Evolutionary conservation across 352 stramenopile genomes (phyloP).

Genomic region (Phytophthora pseudosyringae): DNA sequence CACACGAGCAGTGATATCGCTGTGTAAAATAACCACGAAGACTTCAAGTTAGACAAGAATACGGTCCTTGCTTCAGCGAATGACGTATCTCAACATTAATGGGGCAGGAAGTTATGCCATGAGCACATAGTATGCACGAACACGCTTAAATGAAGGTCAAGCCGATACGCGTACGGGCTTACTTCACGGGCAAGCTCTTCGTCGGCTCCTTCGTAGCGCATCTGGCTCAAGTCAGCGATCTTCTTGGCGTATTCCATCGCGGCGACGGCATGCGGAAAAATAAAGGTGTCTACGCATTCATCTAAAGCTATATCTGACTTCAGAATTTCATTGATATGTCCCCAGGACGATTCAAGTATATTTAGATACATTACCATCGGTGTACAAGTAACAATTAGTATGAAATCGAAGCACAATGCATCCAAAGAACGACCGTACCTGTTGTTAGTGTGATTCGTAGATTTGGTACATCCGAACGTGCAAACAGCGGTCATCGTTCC

Average conservation of each 20-base stretch:
- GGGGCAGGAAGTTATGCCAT: too few species aligned
- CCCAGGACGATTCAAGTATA: neutral
- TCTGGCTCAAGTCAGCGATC: neutral
- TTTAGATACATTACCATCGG: neutral
- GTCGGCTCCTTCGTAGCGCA: neutral
- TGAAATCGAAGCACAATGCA: too few species aligned
- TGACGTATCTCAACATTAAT: too few species aligned
- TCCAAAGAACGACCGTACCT: neutral
- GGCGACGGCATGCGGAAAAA: neutral
- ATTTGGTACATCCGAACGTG: neutral
- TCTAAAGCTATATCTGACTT: neutral
- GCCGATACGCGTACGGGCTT: constrained; percentile 3
- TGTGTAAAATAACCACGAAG: too few species aligned
- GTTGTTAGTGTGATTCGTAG: neutral
- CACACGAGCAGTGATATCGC: too few species aligned
- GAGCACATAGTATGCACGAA: too few species aligned
- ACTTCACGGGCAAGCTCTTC: neutral
- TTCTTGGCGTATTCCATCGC: neutral
- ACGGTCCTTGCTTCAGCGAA: too few species aligned
- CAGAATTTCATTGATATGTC: neutral
- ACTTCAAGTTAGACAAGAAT: too few species aligned
- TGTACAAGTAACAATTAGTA: neutral
- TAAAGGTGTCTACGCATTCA: neutral
- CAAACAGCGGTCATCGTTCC: constrained; percentile 3
- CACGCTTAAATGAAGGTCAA: too few species aligned